Evolutionary conservation across 1,284 basidiomycete genomes (phyloP).

Genomic region (Puccinia sorghi): DNA sequence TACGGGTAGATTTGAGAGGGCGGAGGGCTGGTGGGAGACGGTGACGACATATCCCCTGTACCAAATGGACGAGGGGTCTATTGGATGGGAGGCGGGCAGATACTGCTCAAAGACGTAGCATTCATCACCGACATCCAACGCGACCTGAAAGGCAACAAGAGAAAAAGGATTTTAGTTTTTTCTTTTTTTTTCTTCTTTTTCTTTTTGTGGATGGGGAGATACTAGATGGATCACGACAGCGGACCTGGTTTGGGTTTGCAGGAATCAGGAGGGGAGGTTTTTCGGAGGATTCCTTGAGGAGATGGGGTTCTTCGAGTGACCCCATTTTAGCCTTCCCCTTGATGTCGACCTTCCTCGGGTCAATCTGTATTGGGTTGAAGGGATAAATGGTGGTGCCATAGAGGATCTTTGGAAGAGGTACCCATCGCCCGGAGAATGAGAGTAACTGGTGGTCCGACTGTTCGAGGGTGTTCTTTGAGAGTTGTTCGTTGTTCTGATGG

Average conservation of each 20-base stretch:
- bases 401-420: conserved; percentile 44
- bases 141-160: conserved; percentile 55
- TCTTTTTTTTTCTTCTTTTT: not conserved
- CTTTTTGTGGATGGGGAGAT: not conserved
- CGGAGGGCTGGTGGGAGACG: conserved; percentile 69
- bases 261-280: conserved; percentile 16
- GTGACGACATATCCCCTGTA: conserved; percentile 75
- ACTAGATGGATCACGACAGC: not conserved
- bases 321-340: conserved; percentile 32
- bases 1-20: conserved; percentile 51
- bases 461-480: not conserved
- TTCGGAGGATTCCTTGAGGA: not conserved
- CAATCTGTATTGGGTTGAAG: conserved; percentile 33
- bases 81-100: conserved; percentile 57
- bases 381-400: conserved; percentile 41
- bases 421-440: conserved; percentile 41
- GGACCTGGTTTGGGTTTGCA: conserved; percentile 46
- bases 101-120: conserved; percentile 94
- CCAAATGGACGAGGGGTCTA: conserved; percentile 55
- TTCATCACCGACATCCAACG: conserved; percentile 76
- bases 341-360: conserved; percentile 14
- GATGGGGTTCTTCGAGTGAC: not conserved
- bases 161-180: not conserved
- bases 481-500: not conserved
- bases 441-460: not conserved